These are phyloP conservation scores for Amphirosellinia nigrospora DNA, from an alignment of 495 filamentous ascomycete genomes.

Conservation along the genomic window DNA sequence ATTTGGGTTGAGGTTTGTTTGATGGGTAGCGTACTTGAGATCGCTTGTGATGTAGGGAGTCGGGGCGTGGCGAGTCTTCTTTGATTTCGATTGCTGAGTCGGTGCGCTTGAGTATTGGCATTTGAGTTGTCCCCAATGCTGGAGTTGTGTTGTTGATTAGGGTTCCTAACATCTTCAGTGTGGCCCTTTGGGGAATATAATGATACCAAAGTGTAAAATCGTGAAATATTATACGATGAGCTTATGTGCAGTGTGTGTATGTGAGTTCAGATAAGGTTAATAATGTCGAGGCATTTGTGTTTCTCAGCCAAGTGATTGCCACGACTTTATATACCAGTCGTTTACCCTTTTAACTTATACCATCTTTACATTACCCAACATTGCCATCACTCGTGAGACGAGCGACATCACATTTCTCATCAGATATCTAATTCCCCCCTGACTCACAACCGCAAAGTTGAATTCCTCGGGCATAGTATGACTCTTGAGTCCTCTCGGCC, in stretches of 20 bases:
- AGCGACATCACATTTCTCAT: neutral
- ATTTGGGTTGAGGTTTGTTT: slow-evolving; percentile 10
- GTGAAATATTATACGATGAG: neutral
- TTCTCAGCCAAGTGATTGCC: neutral
- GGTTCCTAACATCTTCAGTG: neutral
- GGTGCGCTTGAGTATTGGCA: neutral
- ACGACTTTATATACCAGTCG: neutral
- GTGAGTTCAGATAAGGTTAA: neutral
- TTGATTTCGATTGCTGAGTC: slow-evolving; percentile 11
- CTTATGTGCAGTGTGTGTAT: neutral
- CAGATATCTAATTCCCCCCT: neutral
- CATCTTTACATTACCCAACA: neutral
- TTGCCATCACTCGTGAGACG: neutral
- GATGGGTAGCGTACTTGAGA: neutral
- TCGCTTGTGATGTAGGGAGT: no score
- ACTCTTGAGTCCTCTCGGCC: neutral
- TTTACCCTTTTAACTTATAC: neutral
- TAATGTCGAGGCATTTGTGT: neutral
- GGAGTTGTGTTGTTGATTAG: neutral
- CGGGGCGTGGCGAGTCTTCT: neutral
- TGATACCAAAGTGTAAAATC: neutral
- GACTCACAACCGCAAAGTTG: neutral
- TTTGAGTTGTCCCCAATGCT: neutral
- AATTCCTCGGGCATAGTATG: neutral
- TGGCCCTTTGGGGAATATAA: neutral